A percentile compares a stretch with the other conserved stretches of the same genome.
phyloP scores from a whole-genome alignment of 768 basidiomycete genomes.

The Kwoniella sp. region DNA sequence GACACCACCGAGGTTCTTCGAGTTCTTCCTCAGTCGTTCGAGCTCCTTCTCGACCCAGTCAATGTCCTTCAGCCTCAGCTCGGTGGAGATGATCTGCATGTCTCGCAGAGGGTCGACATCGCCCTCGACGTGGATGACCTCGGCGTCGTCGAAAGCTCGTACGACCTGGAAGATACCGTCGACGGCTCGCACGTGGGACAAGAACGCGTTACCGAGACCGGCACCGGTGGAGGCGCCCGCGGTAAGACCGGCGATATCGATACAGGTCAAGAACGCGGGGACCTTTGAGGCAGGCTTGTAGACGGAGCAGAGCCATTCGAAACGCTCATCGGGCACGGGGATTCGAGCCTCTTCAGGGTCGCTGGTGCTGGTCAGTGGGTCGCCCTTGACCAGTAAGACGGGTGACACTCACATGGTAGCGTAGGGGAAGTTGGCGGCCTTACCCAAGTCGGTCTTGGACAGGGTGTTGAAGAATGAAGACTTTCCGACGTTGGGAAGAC shows the following conservation, averaged over 20 bases:
- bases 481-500: constrained; percentile 62
- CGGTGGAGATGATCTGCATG: constrained; percentile 95
- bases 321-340: constrained; percentile 86
- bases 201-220: constrained; percentile 93
- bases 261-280: constrained; percentile 92
- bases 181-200: constrained; percentile 95
- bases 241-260: constrained; percentile 97
- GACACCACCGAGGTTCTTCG: constrained; percentile 65
- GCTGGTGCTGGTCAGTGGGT: constrained; percentile 52
- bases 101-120: constrained; percentile 93
- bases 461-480: constrained; percentile 98
- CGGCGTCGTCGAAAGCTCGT: constrained; percentile 97
- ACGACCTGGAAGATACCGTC: constrained; percentile 99
- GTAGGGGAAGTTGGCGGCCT: constrained; percentile 97
- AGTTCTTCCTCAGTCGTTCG: constrained; percentile 69
- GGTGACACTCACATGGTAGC: constrained; percentile 43
- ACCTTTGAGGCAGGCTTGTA: constrained; percentile 87
- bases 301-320: constrained; percentile 84
- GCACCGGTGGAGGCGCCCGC: constrained; percentile 98
- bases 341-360: constrained; percentile 89
- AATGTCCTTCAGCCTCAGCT: constrained; percentile 91
- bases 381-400: neutral
- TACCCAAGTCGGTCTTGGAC: constrained; percentile 75
- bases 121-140: constrained; percentile 98
- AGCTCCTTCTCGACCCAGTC: constrained; percentile 96